Evolutionary conservation across 257 asterid genomes (phyloP).

Genomic region (Capsicum pubescens): DNA sequence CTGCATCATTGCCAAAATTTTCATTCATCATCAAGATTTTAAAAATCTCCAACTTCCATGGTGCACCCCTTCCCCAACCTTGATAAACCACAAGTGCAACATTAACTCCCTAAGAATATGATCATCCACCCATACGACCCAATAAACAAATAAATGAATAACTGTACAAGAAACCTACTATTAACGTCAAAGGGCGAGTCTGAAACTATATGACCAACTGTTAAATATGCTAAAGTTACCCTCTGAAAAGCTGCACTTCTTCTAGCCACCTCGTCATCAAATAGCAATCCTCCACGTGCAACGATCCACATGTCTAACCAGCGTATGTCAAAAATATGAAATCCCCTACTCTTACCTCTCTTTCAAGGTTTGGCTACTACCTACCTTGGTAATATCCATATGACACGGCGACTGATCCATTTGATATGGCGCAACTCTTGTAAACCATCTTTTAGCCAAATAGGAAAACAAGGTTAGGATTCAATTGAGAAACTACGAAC

Average conservation of each 20-base stretch:
- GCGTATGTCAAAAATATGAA: not conserved
- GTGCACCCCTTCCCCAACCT: not conserved
- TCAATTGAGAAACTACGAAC: constrained; percentile 15
- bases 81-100: constrained; percentile 1
- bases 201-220: not conserved
- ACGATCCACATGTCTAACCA: not conserved
- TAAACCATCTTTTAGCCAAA: not conserved
- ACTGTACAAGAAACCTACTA: constrained; percentile 23
- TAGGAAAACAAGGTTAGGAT: not conserved
- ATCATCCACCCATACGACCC: constrained; percentile 19
- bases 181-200: not conserved
- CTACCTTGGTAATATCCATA: not conserved
- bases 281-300: not conserved
- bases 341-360: not conserved
- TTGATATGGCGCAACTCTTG: not conserved
- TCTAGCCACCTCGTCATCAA: not conserved
- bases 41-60: not conserved
- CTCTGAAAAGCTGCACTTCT: not conserved
- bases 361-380: not conserved
- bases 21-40: not conserved
- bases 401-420: not conserved
- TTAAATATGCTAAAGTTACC: not conserved
- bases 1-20: constrained; percentile 22
- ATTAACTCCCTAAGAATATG: not conserved
- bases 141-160: constrained; percentile 30